Percentiles rank a stretch among this genome's conserved stretches.
phyloP scores from a whole-genome alignment of 2,329 filamentous ascomycete species.

The Escovopsis sp. region DNA sequence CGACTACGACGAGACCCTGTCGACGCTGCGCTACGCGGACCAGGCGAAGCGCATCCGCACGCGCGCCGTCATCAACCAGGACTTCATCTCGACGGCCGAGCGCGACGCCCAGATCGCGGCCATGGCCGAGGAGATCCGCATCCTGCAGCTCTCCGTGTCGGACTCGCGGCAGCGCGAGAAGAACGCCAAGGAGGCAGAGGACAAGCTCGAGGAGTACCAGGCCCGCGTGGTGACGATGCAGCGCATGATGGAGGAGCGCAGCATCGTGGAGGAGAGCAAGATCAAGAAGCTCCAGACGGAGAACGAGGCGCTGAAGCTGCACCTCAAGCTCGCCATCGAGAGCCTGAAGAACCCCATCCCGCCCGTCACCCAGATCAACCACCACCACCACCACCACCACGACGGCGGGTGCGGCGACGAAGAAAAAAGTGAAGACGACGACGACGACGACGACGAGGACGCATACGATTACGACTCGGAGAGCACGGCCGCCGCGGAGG shows the following conservation, averaged over 20 bases:
- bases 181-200: constrained; percentile 63
- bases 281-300: constrained; percentile 80
- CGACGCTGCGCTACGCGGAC: constrained; percentile 90
- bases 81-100: constrained; percentile 81
- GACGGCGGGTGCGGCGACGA: too few species aligned
- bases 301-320: constrained; percentile 77
- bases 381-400: too few species aligned
- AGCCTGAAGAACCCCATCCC: constrained; percentile 89
- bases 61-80: constrained; percentile 87
- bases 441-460: constrained; percentile 14
- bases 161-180: constrained; percentile 55
- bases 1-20: constrained; percentile 95
- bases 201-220: constrained; percentile 89
- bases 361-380: constrained; percentile 19
- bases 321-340: constrained; percentile 73
- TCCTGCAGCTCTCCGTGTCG: constrained; percentile 61
- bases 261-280: constrained; percentile 83
- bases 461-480: constrained; percentile 42
- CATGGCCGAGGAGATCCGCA: constrained; percentile 90
- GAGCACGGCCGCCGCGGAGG: constrained; percentile 29
- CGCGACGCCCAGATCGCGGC: constrained; percentile 85
- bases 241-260: constrained; percentile 87
- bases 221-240: constrained; percentile 80
- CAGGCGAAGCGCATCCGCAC: constrained; percentile 96
- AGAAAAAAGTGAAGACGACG: constrained; percentile 15